phyloP scores from a whole-genome alignment of 257 asterid species.

The Nicotiana attenuata region DNA sequence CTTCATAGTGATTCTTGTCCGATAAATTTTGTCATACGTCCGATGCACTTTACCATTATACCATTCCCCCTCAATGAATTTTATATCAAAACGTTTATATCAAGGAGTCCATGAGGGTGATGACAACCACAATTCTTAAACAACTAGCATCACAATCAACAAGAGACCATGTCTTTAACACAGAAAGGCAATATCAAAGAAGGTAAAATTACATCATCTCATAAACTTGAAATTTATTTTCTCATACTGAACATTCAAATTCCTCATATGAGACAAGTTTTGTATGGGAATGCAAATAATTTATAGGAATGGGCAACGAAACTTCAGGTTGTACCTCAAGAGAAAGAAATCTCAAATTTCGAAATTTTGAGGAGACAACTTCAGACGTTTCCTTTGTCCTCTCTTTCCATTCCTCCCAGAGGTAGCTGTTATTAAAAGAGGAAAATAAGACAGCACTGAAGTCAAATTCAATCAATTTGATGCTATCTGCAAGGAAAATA shows the following conservation, averaged over 20 bases:
- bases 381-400: slow-evolving; percentile 58
- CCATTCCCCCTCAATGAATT: neutral
- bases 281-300: neutral
- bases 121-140: neutral
- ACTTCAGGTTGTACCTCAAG: slow-evolving; percentile 58
- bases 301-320: neutral
- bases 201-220: slow-evolving; percentile 2
- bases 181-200: neutral
- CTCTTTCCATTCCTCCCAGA: slow-evolving; percentile 97
- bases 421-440: slow-evolving; percentile 49
- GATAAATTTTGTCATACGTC: neutral
- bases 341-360: slow-evolving; percentile 58
- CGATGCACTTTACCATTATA: neutral
- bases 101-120: neutral
- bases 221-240: neutral
- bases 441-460: neutral
- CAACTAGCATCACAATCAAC: neutral
- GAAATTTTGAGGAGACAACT: slow-evolving; percentile 56
- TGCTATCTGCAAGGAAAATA: neutral
- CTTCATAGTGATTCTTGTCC: neutral
- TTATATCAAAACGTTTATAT: neutral
- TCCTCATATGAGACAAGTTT: neutral
- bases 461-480: neutral
- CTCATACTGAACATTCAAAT: neutral
- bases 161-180: neutral